Conservation (phyloP, 352 stramenopile genomes). For the Globisporangium radiosum region DNA sequence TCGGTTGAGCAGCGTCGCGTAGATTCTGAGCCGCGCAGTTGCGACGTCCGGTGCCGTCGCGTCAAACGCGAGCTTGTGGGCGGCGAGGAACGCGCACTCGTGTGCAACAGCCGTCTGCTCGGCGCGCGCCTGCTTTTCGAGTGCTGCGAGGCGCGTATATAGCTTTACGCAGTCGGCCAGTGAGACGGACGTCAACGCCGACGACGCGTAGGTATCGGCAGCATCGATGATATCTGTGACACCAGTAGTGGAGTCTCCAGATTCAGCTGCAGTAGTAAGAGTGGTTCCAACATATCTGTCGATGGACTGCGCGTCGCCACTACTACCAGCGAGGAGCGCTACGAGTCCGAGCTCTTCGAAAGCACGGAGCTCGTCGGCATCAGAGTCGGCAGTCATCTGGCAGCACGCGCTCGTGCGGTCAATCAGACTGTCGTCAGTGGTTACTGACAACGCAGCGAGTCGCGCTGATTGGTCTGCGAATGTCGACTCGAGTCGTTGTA, state of each 20-base stretch:
- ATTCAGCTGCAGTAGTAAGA: too few relatives aligned
- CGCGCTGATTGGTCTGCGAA: slow-evolving; percentile 2
- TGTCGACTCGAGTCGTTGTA: not conserved
- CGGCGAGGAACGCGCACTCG: slow-evolving; percentile 12
- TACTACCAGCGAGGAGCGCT: not conserved
- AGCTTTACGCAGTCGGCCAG: slow-evolving; percentile 6
- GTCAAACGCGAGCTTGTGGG: slow-evolving; percentile 15
- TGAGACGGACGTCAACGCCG: not conserved
- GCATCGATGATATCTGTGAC: not conserved
- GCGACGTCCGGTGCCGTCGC: not conserved
- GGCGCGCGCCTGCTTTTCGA: not conserved
- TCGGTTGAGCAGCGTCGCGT: slow-evolving; percentile 32
- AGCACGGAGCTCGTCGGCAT: too few relatives aligned
- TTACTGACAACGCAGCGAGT: not conserved
- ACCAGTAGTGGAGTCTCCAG: too few relatives aligned
- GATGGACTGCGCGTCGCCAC: too few relatives aligned
- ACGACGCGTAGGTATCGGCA: not conserved
- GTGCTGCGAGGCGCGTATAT: slow-evolving; percentile 7
- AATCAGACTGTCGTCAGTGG: too few relatives aligned
- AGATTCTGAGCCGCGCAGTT: slow-evolving; percentile 29
- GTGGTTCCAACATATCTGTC: too few relatives aligned
- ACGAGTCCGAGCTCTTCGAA: not conserved
- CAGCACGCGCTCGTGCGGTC: too few relatives aligned
- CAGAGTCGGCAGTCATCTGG: too few relatives aligned
- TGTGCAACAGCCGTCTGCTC: slow-evolving; percentile 4